These are phyloP conservation scores for Craspedostauros australis DNA, from an alignment of 108 stramenopile species.

Conservation along the genomic window DNA sequence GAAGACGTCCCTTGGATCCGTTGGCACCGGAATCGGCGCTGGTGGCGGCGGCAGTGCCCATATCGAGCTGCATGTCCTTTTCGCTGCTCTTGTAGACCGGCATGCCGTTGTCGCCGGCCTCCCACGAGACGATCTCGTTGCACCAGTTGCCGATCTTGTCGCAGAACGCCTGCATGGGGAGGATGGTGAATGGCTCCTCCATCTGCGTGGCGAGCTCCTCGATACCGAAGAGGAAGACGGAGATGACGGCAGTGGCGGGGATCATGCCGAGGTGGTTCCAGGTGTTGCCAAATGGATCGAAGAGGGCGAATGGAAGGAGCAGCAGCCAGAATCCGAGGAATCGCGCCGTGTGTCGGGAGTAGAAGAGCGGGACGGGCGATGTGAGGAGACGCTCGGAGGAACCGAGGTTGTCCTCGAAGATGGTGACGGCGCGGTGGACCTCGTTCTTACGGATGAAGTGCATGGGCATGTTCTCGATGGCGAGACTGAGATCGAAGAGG, in stretches of 20 bases:
- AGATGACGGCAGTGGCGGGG: conserved; percentile 52
- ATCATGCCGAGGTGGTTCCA: conserved; percentile 80
- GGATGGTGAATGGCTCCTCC: conserved; percentile 84
- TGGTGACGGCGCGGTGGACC: conserved; percentile 55
- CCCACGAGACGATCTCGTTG: conserved; percentile 32
- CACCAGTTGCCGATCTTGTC: conserved; percentile 61
- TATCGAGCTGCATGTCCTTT: too few relatives aligned
- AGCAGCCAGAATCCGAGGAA: conserved; percentile 76
- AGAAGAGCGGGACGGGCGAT: conserved; percentile 68
- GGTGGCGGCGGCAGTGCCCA: too few relatives aligned
- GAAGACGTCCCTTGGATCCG: too few relatives aligned
- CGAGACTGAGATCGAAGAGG: conserved; percentile 54
- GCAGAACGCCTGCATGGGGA: conserved; percentile 78
- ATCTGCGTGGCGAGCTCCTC: conserved; percentile 80
- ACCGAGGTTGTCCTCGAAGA: conserved; percentile 73
- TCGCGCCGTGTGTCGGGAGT: conserved; percentile 65
- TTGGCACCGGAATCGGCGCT: too few relatives aligned
- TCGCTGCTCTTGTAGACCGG: too few relatives aligned
- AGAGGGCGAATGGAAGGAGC: conserved; percentile 66
- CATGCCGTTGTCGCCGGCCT: conserved; percentile 31
- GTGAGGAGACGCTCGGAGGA: conserved; percentile 51
- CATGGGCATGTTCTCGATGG: conserved; percentile 75
- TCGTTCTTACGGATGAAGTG: conserved; percentile 69
- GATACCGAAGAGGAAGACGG: conserved; percentile 72
- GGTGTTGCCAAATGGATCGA: conserved; percentile 54